Percentiles rank a stretch among this genome's conserved stretches.
Evolutionary conservation across 2,329 filamentous ascomycete species (phyloP).

Genomic region (Plenodomus biglobosus): DNA sequence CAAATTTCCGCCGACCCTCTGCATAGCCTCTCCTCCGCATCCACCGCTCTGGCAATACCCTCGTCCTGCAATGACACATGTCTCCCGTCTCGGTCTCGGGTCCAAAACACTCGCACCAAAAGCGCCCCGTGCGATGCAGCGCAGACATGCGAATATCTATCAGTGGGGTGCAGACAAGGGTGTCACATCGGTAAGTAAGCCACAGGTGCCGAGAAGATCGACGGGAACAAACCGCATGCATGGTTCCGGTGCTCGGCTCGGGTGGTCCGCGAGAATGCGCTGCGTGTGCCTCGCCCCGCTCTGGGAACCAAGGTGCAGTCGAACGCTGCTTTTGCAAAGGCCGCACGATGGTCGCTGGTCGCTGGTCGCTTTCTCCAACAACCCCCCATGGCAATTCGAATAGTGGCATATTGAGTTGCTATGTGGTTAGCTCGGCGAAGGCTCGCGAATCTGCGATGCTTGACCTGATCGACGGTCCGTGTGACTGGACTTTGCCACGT

Average conservation of each 20-base stretch:
- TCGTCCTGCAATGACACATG: too few relatives aligned
- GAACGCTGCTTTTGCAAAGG: not conserved
- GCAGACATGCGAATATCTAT: not conserved
- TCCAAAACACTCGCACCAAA: not conserved
- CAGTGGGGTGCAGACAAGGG: not conserved
- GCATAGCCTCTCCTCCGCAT: too few relatives aligned
- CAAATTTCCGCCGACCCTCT: too few relatives aligned
- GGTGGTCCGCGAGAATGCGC: not conserved
- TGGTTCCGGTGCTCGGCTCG: not conserved
- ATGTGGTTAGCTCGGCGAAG: not conserved
- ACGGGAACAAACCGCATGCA: not conserved
- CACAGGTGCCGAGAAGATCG: not conserved
- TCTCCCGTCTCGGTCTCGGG: too few relatives aligned
- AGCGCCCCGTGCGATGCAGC: not conserved
- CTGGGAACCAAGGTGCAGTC: not conserved
- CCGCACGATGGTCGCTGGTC: too few relatives aligned
- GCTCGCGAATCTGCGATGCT: not conserved
- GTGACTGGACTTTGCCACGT: not conserved
- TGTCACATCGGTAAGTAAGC: not conserved
- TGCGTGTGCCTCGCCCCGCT: not conserved
- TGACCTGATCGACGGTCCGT: not conserved
- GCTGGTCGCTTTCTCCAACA: too few relatives aligned
- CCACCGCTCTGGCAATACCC: too few relatives aligned
- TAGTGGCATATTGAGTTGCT: too few relatives aligned
- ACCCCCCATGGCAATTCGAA: too few relatives aligned